Evolutionary conservation across 768 basidiomycete genomes (phyloP), one percentile per base, ranked within the genome.

Genomic region (Mycena polygramma): DNA sequence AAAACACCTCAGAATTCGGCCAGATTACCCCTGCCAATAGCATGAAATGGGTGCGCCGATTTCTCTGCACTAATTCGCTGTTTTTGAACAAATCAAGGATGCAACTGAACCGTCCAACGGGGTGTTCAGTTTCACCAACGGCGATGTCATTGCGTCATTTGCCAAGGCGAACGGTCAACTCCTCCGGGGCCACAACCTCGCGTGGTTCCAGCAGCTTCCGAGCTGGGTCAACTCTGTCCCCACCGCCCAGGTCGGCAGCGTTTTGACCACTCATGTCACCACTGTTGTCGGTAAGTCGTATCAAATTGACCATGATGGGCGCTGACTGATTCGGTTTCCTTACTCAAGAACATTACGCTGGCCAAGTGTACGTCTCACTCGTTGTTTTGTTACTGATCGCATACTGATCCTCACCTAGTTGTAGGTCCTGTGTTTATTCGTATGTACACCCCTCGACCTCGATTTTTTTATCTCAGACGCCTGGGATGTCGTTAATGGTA

Each of bases 141-240:
- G 85, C 10, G 86, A 89, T 74, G 77, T 73, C 30, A 80, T 89
- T 48, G 85, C 83, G 7, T 75, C 77, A 49, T 78, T 86, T 26
- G 87, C 87, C 6, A 78, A 83, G 73, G 75, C 77, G 11, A 85
- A 87, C 72, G 83, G 85, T 0, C 85, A 87, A 69, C 76, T 88
- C 13, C 71, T 89, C 51, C 79, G 88, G 75, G 83, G 86, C 14
- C 83, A 86, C 68, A 86, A 82, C 69, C 84, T 81, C 41, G 85
- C 87, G 37, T 87, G 86, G 86, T 78, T 88, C 75, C 85, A 80
- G 63, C 88, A 90, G 75, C 82, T 89, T 7, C 85, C 87, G 11
- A 78, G 75, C 77, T 88, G 87, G 87, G 86, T 89, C 3, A 87
- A 85, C 75, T 81, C 82, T 65, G 83, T 82, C 20, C 79, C 78